Percentiles rank a stretch among this genome's conserved stretches.
These are phyloP conservation scores for Chrysanthemum lavandulifolium DNA, from an alignment of 129 eudicot genomes.

Conservation along the genomic window DNA sequence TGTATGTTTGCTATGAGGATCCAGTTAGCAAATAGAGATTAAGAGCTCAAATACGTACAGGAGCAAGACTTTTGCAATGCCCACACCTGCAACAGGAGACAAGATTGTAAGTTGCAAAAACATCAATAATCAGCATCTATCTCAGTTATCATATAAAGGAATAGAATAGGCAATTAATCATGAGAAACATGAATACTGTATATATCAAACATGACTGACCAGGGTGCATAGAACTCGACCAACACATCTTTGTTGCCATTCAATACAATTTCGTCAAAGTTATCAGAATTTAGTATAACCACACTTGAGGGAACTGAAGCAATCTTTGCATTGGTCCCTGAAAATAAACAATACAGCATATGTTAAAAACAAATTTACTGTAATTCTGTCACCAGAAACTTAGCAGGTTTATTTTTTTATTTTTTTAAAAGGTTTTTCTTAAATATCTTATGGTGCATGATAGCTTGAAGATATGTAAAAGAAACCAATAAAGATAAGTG, in stretches of 20 bases:
- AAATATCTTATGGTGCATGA: conserved; percentile 12
- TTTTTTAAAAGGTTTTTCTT: neutral
- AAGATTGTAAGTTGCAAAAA: conserved; percentile 18
- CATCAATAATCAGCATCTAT: neutral
- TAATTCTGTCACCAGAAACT: neutral
- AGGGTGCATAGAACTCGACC: conserved; percentile 98
- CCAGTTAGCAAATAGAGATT: neutral
- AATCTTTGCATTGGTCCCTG: conserved; percentile 91
- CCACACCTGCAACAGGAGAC: conserved; percentile 81
- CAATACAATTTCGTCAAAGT: conserved; percentile 81
- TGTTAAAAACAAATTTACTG: conserved; percentile 19
- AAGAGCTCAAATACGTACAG: conserved; percentile 60
- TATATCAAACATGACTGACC: conserved; percentile 43
- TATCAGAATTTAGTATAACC: conserved; percentile 76
- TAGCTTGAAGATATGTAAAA: conserved; percentile 8
- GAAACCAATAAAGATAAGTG: neutral
- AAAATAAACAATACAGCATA: conserved; percentile 17
- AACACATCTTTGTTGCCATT: conserved; percentile 82
- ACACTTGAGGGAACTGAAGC: conserved; percentile 85
- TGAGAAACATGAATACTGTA: conserved; percentile 5
- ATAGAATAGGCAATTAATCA: conserved; percentile 2
- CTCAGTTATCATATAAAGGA: conserved; percentile 1
- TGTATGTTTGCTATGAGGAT: neutral
- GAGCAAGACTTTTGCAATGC: conserved; percentile 98
- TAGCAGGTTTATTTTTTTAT: neutral